Evolutionary conservation across 2,329 filamentous ascomycete species (phyloP), one percentile per base, ranked within the genome.

Genomic region (Pyrenochaeta sp.): DNA sequence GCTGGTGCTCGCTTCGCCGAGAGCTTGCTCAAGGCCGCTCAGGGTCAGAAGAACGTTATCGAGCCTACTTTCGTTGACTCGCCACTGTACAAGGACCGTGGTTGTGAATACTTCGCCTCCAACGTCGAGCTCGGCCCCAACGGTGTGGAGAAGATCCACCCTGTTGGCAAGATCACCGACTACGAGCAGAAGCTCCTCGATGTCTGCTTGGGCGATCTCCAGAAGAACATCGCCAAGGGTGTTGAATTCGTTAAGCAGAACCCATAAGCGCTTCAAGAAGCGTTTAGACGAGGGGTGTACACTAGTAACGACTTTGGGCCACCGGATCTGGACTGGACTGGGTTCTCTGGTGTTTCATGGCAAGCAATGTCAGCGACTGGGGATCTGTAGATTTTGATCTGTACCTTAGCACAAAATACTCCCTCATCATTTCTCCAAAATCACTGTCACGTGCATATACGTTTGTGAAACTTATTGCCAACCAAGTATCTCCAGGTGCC

Each of bases 21-120:
- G 85, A 92, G 91, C 71, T 85, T 99, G 74, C 91, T 99, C 83
- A 93, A 92, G 82, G 95, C 95, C 74, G 84, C 91, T 59, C 89
- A 96, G 82, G 95, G 95, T 79, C 89, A 96, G 88, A 95, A 93
- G 88, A 92, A 92, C 78, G 90, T 99, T 73, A 80, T 96, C 68
- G 95, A 99, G 90, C 93, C 93, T 72, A 93, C 94, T 64, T 99
- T 97, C 75, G 93, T 99, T 77, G 93, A 99, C 83, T 94, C 90
- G 79, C 93, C 94, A 65, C 89, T 98, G 71, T 98, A 92, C 91
- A 97, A 97, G 90, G 93, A 97, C 85, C 91, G 96, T 85, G 95
- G 94, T 77, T 88, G 96, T 75, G 91, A 96, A 61, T 99, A 96
- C 91, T 99, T 99, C 85, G 90, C 92, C 78, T 93, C 91, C 83